phyloP scores from a whole-genome alignment of 176 grass and related monocot genomes.

The Chrysopogon serrulatus region DNA sequence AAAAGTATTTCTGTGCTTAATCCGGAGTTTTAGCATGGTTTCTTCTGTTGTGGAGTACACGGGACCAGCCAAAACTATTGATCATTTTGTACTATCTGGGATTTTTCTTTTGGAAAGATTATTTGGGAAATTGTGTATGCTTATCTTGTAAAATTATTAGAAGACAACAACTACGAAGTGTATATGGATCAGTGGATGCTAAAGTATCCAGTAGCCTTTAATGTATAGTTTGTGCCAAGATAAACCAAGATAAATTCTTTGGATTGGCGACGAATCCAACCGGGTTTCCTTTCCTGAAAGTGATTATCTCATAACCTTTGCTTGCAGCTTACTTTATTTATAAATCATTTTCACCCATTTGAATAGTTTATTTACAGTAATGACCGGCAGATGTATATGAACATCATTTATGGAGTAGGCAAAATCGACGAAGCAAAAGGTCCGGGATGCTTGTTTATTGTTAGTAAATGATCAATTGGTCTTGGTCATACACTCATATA shows the following conservation, averaged over 20 bases:
- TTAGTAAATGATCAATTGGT: too few relatives aligned
- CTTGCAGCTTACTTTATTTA: not conserved
- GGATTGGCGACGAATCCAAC: not conserved
- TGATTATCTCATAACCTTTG: not conserved
- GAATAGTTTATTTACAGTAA: not conserved
- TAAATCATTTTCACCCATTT: not conserved
- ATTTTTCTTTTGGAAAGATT: not conserved
- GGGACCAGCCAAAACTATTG: not conserved
- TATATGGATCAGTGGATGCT: not conserved
- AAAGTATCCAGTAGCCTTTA: not conserved
- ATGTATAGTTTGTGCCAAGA: not conserved
- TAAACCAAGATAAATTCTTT: not conserved
- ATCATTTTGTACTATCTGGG: slow-evolving; percentile 1
- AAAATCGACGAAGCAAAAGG: not conserved
- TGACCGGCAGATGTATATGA: not conserved
- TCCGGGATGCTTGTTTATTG: not conserved
- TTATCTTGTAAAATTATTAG: not conserved
- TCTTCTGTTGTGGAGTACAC: not conserved
- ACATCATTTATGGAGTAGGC: not conserved
- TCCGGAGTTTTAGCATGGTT: slow-evolving; percentile 3
- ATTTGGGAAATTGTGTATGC: not conserved
- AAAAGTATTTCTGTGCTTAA: slow-evolving; percentile 31
- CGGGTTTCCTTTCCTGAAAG: not conserved
- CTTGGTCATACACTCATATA: not conserved
- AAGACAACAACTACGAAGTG: not conserved